Evolutionary conservation across 2,329 filamentous ascomycete species (phyloP).

Genomic region (Talaromyces islandicus): DNA sequence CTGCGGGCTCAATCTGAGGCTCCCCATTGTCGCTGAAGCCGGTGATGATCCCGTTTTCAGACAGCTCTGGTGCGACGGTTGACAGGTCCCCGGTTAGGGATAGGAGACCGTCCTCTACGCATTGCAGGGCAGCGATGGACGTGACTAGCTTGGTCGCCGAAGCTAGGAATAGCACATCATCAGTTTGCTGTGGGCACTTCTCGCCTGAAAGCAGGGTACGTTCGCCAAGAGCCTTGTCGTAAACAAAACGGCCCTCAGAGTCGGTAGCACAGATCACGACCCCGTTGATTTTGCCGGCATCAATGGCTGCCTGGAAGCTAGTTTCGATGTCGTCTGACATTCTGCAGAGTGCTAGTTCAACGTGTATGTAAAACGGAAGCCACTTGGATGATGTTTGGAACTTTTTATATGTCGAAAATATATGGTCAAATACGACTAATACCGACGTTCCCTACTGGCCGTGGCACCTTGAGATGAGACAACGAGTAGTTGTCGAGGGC

Average conservation of each 20-base stretch:
- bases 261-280: conserved; percentile 40
- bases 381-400: not conserved
- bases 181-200: conserved; percentile 30
- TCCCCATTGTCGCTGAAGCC: conserved; percentile 40
- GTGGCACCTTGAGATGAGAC: no score
- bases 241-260: conserved; percentile 32
- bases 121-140: conserved; percentile 49
- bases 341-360: not conserved
- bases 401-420: no score
- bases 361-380: not conserved
- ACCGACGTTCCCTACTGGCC: no score
- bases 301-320: conserved; percentile 35
- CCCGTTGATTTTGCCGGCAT: conserved; percentile 40
- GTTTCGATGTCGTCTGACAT: conserved; percentile 31
- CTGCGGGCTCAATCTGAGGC: conserved; percentile 28
- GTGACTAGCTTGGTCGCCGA: conserved; percentile 43
- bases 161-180: conserved; percentile 21
- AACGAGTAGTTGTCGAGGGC: no score
- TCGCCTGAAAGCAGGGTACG: conserved; percentile 38
- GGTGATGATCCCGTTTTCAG: conserved; percentile 42
- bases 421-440: no score
- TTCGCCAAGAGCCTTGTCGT: conserved; percentile 35
- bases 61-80: conserved; percentile 44
- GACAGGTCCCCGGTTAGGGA: conserved; percentile 43
- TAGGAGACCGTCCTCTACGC: conserved; percentile 48